Evolutionary conservation across 2,329 filamentous ascomycete species (phyloP).

Genomic region (Cladosporium austrohemisphaericum): DNA sequence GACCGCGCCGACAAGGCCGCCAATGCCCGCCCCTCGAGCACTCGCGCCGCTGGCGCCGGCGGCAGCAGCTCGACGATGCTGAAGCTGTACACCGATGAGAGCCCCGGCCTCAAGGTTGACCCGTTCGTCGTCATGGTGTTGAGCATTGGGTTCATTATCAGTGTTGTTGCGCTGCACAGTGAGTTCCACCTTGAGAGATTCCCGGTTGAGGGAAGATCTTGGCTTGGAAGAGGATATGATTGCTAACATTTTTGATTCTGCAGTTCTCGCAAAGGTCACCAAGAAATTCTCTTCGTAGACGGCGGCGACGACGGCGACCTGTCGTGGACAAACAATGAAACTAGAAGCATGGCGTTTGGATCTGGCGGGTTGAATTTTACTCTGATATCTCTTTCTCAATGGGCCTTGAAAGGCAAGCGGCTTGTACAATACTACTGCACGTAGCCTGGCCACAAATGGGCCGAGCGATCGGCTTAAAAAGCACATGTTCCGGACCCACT

Average conservation of each 20-base stretch:
- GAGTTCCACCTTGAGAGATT: slow-evolving; percentile 42
- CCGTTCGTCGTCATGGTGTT: slow-evolving; percentile 95
- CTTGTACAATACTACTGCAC: slow-evolving; percentile 8
- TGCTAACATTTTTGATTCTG: slow-evolving; percentile 19
- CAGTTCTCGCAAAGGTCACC: slow-evolving; percentile 94
- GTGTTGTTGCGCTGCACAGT: slow-evolving; percentile 96
- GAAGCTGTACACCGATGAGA: slow-evolving; percentile 98
- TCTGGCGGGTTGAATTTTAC: background rate
- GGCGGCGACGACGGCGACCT: background rate
- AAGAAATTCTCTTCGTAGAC: slow-evolving; percentile 68
- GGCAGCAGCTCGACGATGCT: slow-evolving; percentile 98
- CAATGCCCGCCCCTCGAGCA: slow-evolving; percentile 89
- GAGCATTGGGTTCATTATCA: slow-evolving; percentile 97
- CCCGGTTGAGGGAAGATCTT: background rate
- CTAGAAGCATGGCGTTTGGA: slow-evolving; percentile 10
- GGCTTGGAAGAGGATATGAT: background rate
- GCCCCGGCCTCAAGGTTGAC: slow-evolving; percentile 93
- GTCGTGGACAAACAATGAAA: no score
- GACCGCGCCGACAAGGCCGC: slow-evolving; percentile 97
- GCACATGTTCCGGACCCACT: no score
- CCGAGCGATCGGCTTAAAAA: background rate
- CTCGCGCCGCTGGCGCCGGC: slow-evolving; percentile 86
- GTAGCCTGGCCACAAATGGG: slow-evolving; percentile 8
- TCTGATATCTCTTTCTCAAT: background rate
- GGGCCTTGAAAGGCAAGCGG: background rate